Evolutionary conservation across 345 rosid genomes (phyloP).

Genomic region (Physaria fendleri): DNA sequence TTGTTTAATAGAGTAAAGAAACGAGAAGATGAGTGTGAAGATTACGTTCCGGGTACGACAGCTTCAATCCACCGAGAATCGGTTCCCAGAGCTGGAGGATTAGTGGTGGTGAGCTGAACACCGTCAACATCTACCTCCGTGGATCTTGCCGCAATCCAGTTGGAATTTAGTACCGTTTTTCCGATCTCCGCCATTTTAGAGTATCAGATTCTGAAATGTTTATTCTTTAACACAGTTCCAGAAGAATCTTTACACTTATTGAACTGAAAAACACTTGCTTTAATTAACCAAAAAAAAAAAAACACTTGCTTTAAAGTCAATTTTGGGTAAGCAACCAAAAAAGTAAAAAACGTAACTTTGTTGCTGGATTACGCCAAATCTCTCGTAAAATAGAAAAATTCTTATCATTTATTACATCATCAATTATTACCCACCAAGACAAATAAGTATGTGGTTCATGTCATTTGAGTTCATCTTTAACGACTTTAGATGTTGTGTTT

Average conservation of each 20-base stretch:
- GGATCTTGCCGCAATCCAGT: constrained; percentile 92
- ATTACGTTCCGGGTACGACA: constrained; percentile 90
- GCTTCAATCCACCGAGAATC: constrained; percentile 79
- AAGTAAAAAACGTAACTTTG: not conserved
- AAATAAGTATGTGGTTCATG: too few species aligned
- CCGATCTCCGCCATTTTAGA: constrained; percentile 47
- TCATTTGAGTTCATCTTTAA: too few species aligned
- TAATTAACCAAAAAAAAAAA: too few species aligned
- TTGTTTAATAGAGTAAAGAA: not conserved
- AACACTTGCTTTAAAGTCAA: not conserved
- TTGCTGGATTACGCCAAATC: too few species aligned
- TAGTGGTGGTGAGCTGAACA: constrained; percentile 66
- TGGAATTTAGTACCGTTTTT: constrained; percentile 56
- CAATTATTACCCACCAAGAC: too few species aligned
- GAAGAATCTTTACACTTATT: too few species aligned
- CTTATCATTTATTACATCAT: too few species aligned
- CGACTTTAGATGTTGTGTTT: too few species aligned
- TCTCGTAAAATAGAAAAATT: too few species aligned
- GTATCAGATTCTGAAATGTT: not conserved
- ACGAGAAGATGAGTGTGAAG: not conserved
- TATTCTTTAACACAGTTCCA: not conserved
- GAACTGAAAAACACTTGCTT: too few species aligned
- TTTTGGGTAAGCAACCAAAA: not conserved
- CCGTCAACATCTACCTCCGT: constrained; percentile 65
- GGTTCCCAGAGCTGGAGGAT: constrained; percentile 51